Evolutionary conservation across 2,329 filamentous ascomycete genomes (phyloP), one percentile per base, ranked within the genome.

Genomic region (Fusarium newnesense): DNA sequence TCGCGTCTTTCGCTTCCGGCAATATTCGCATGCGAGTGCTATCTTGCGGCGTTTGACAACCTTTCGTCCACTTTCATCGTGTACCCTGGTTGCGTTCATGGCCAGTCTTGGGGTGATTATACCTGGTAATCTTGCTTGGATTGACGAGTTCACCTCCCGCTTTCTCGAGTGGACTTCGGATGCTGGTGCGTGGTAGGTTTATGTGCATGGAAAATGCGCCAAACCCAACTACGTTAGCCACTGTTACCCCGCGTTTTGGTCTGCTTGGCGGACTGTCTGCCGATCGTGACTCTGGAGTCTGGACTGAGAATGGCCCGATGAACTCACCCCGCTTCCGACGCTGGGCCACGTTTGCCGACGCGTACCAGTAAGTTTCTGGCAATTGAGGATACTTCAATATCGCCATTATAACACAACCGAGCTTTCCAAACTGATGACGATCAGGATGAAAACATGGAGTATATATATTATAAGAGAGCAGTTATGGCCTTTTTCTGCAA

Each of bases 371-470:
- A 19, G 18, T 13, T 44, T 44, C 16, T 9, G 6, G 43, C 16
- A 28, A 28, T 13, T 9, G 8, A 44, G 0, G 18, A 28, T 21
- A 18, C 18, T 28, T 46, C 24, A 4, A 46, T n/a, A n/a, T n/a
- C n/a, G n/a, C n/a, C n/a, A n/a, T 28, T 9, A 4, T 28, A 28
- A 2, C 11, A 46, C 4, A 7, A 28, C 18, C 8, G 4, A 46
- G 26, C 11, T 21, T 46, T 4, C 12, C 18, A 28, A 8, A 46
- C 18, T 3, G 7, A 21, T 1, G 26, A 9, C 12, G 5, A 4
- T 1, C 11, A 28, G 3, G 12, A 15, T 4, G 1, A 28, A 4
- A 7, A 46, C 3, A 13, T 21, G 1, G 12, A 6, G 10, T 1
- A 30, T 30, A 7, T 47, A 30, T 28, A 47, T 15, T 2, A 47